These are phyloP conservation scores for Globisporangium middletonii DNA, from an alignment of 352 stramenopile genomes.

Conservation along the genomic window DNA sequence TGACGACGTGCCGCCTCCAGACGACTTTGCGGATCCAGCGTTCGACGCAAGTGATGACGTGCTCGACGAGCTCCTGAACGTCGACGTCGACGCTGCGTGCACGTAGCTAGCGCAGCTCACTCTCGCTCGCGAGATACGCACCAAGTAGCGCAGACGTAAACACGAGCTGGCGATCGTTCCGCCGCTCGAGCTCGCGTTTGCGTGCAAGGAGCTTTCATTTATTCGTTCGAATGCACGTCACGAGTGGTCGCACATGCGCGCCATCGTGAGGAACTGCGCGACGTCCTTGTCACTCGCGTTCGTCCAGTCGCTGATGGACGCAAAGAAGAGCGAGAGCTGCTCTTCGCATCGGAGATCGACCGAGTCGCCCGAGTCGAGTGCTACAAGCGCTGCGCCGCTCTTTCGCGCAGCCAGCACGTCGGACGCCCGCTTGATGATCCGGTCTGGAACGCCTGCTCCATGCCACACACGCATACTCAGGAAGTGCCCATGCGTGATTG, in stretches of 20 bases:
- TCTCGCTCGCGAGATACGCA: too few relatives aligned
- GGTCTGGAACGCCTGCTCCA: conserved; percentile 35
- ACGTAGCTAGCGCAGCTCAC: not conserved
- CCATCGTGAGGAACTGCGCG: conserved; percentile 46
- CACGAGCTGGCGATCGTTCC: not conserved
- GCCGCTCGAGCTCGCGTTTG: too few relatives aligned
- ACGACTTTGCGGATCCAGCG: conserved; percentile 23
- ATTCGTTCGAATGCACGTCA: not conserved
- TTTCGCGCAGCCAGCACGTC: conserved; percentile 35
- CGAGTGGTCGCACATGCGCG: conserved; percentile 28
- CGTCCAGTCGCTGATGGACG: conserved; percentile 48
- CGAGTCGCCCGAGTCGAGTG: conserved; percentile 16
- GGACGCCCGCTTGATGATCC: conserved; percentile 36
- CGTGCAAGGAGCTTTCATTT: too few relatives aligned
- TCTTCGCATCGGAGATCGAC: conserved; percentile 31
- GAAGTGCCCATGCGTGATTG: too few relatives aligned
- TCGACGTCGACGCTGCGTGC: conserved; percentile 37
- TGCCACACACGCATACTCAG: not conserved
- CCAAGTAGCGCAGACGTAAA: not conserved
- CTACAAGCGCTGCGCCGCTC: conserved; percentile 17
- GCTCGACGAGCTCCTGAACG: conserved; percentile 47
- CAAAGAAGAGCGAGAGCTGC: conserved; percentile 36
- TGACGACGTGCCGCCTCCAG: conserved; percentile 30
- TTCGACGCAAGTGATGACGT: conserved; percentile 17
- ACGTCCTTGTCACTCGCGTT: conserved; percentile 32